These are phyloP conservation scores for Penicillium sp. DNA, from an alignment of 2,329 filamentous ascomycete genomes.

Conservation along the genomic window DNA sequence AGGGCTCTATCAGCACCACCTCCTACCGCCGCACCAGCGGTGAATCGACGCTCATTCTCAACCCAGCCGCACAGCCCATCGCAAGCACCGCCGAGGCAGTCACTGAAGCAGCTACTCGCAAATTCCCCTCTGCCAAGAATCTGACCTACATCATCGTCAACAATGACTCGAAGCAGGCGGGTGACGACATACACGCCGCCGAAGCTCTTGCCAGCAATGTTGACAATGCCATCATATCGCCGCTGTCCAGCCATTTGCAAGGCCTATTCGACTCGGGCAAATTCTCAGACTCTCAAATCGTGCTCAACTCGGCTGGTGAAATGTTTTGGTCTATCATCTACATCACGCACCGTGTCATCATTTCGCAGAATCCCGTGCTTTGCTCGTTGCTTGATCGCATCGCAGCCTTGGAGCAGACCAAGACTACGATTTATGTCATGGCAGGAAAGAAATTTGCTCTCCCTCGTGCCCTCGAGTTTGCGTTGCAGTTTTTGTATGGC, in stretches of 20 bases:
- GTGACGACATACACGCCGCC: background rate
- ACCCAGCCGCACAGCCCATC: background rate
- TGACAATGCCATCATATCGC: background rate
- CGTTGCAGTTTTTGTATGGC: slow-evolving; percentile 27
- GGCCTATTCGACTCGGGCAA: slow-evolving; percentile 14
- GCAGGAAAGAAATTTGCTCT: slow-evolving; percentile 22
- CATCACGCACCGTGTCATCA: slow-evolving; percentile 20
- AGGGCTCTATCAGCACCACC: background rate
- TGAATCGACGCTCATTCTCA: background rate
- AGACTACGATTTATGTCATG: slow-evolving; percentile 15
- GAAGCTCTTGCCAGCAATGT: background rate
- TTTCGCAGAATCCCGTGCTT: slow-evolving; percentile 24
- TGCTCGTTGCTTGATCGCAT: slow-evolving; percentile 16
- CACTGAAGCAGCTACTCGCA: background rate
- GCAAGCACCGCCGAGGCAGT: background rate
- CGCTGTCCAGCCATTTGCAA: slow-evolving; percentile 12
- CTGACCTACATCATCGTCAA: background rate
- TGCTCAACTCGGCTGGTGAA: slow-evolving; percentile 18
- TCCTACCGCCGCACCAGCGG: background rate
- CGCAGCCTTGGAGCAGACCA: background rate
- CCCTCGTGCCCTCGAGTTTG: slow-evolving; percentile 22
- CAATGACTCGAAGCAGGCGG: background rate
- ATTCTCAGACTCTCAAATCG: slow-evolving; percentile 21
- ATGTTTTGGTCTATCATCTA: slow-evolving; percentile 18
- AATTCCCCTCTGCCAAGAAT: background rate